Conservation (phyloP, 805 yeast species). For the Danielozyma ontarioensis region DNA sequence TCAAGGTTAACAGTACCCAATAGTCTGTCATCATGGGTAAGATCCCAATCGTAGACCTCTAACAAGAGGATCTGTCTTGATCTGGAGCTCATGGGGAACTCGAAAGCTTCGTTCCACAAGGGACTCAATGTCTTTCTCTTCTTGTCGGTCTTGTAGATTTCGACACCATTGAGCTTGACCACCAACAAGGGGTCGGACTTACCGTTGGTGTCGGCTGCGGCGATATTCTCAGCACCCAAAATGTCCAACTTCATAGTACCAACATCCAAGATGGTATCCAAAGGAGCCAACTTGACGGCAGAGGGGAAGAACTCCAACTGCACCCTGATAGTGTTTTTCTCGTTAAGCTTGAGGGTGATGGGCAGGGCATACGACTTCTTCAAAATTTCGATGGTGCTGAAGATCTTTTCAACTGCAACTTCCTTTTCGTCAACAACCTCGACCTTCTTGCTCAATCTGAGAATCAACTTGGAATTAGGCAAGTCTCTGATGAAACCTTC, state of each 20-base stretch:
- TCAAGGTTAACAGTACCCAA: constrained; percentile 53
- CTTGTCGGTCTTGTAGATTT: constrained; percentile 53
- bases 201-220: constrained; percentile 66
- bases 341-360: constrained; percentile 37
- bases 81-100: constrained; percentile 60
- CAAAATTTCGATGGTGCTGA: constrained; percentile 51
- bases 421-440: constrained; percentile 45
- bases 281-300: constrained; percentile 44
- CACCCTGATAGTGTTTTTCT: constrained; percentile 34
- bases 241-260: constrained; percentile 57
- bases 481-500: constrained; percentile 68
- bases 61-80: constrained; percentile 45
- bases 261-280: constrained; percentile 64
- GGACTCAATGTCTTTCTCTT: constrained; percentile 68
- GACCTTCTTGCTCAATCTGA: constrained; percentile 53
- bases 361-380: constrained; percentile 44
- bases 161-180: constrained; percentile 49
- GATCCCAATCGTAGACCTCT: constrained; percentile 71
- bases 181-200: constrained; percentile 68
- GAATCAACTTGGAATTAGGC: constrained; percentile 49
- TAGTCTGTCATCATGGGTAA: constrained; percentile 62
- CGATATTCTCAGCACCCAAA: constrained; percentile 48
- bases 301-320: constrained; percentile 62
- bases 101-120: constrained; percentile 65
- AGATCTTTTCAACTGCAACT: constrained; percentile 45